A percentile compares a stretch with the other conserved stretches of the same genome.
These are phyloP conservation scores for Tetrahymena elliotti DNA, from an alignment of 73 alveolate species.

Conservation along the genomic window DNA sequence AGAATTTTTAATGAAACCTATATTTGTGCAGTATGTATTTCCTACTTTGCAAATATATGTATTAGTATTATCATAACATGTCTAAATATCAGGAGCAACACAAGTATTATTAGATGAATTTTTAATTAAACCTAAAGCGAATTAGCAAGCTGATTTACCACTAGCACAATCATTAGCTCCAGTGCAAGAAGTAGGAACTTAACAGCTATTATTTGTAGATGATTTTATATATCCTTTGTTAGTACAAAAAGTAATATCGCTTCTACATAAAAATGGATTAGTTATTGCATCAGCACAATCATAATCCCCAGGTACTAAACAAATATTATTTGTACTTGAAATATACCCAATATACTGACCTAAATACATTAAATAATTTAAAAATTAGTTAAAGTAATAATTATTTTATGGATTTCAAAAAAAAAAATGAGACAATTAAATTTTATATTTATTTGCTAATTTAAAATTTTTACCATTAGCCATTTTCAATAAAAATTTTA, in stretches of 20 bases:
- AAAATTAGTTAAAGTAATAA: too few relatives aligned
- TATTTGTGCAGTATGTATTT: not conserved
- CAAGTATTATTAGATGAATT: not conserved
- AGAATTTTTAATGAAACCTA: not conserved
- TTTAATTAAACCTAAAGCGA: not conserved
- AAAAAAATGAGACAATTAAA: too few relatives aligned
- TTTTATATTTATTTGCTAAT: too few relatives aligned
- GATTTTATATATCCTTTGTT: not conserved
- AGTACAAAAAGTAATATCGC: not conserved
- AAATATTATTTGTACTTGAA: not conserved
- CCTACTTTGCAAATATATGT: not conserved
- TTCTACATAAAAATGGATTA: not conserved
- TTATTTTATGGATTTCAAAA: too few relatives aligned
- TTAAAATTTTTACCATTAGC: too few relatives aligned
- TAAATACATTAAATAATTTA: not conserved
- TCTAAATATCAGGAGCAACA: not conserved
- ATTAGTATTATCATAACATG: not conserved
- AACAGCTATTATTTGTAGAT: not conserved
- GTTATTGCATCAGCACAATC: not conserved
- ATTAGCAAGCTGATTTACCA: not conserved
- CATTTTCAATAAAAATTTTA: too few relatives aligned
- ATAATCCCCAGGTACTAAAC: not conserved
- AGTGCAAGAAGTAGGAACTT: not conserved
- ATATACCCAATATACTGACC: not conserved
- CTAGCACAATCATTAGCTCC: not conserved